Evolutionary conservation across 371 early-diverging fungal genomes (phyloP).

Genomic region (Vairimorpha necatrix): DNA sequence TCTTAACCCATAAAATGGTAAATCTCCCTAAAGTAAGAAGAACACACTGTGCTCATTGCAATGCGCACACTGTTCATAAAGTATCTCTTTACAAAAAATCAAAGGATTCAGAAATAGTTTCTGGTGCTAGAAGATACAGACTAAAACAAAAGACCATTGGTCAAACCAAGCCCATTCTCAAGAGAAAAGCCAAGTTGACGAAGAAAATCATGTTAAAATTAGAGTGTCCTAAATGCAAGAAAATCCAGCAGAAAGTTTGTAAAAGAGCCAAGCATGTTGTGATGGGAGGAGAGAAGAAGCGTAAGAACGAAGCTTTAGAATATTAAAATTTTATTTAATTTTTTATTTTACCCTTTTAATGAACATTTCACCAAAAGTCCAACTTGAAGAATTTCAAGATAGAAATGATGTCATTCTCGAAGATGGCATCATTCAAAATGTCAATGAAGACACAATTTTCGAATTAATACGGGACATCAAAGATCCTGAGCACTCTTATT

Average conservation of each 20-base stretch:
- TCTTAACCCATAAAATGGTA: constrained; percentile 67
- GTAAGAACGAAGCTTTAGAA: constrained; percentile 63
- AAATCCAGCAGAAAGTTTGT: constrained; percentile 80
- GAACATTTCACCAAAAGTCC: constrained; percentile 17
- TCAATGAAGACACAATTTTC: constrained; percentile 57
- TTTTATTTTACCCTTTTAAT: constrained; percentile 17
- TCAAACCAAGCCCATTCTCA: constrained; percentile 92
- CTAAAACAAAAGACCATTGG: constrained; percentile 82
- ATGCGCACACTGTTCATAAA: constrained; percentile 93
- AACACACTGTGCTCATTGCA: constrained; percentile 92
- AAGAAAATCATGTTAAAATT: constrained; percentile 96
- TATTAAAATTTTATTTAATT: constrained; percentile 59
- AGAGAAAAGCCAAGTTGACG: constrained; percentile 70
- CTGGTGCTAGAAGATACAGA: constrained; percentile 77
- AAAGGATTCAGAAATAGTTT: constrained; percentile 88
- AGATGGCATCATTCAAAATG: not conserved
- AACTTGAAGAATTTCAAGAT: not conserved
- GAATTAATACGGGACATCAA: constrained; percentile 88
- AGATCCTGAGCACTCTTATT: constrained; percentile 83
- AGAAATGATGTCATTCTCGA: constrained; percentile 23
- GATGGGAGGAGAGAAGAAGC: constrained; percentile 96
- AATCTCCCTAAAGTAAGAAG: constrained; percentile 92
- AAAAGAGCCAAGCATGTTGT: constrained; percentile 99
- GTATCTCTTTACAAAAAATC: constrained; percentile 97
- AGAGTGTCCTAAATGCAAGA: constrained; percentile 93